phyloP scores from a whole-genome alignment of 768 basidiomycete genomes.

The Rhodotorula graminis region DNA sequence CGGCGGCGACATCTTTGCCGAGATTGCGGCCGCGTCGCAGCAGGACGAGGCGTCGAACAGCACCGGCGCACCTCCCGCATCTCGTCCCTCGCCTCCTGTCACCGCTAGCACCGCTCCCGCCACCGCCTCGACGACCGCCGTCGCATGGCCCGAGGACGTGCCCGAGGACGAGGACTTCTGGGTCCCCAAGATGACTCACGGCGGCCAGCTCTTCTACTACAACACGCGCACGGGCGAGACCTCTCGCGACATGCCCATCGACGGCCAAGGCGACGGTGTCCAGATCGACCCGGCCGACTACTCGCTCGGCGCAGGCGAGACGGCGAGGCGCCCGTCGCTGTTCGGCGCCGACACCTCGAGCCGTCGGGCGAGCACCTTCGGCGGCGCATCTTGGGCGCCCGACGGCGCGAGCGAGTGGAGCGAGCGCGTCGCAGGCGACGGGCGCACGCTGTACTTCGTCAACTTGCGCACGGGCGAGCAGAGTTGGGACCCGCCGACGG shows the following conservation, averaged over 20 bases:
- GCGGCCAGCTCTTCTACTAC: conserved; percentile 90
- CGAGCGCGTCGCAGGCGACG: conserved; percentile 16
- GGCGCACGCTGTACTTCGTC: conserved; percentile 13
- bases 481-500: conserved; percentile 5
- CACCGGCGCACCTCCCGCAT: neutral
- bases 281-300: conserved; percentile 22
- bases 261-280: conserved; percentile 30
- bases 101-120: neutral
- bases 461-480: conserved; percentile 32
- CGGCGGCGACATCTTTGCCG: conserved; percentile 42
- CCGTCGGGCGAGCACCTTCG: neutral
- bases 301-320: neutral
- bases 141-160: neutral
- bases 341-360: neutral
- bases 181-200: conserved; percentile 76
- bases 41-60: neutral
- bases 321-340: neutral
- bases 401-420: conserved; percentile 14
- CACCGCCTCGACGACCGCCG: neutral
- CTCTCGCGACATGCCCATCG: conserved; percentile 57
- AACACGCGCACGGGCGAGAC: conserved; percentile 62
- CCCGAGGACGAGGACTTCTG: conserved; percentile 62
- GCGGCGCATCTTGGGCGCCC: neutral
- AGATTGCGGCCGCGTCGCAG: conserved; percentile 42
- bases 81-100: neutral